phyloP scores from a whole-genome alignment of 2,329 filamentous ascomycete species.

The Claviceps citrina region DNA sequence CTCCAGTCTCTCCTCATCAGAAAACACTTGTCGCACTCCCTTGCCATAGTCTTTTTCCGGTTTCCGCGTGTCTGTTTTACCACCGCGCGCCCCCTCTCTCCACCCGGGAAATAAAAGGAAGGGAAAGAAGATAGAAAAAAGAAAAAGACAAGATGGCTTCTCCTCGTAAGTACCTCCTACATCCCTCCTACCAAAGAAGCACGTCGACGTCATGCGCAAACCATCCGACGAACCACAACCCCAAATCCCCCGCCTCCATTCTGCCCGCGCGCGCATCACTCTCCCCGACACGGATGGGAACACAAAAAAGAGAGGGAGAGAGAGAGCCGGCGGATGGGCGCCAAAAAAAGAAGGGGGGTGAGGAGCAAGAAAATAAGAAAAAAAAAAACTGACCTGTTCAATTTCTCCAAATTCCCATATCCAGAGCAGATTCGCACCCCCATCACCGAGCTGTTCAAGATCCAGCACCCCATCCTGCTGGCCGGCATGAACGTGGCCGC shows the following conservation, averaged over 20 bases:
- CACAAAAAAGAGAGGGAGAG: neutral
- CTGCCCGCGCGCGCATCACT: no score
- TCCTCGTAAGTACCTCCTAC: conserved; percentile 8
- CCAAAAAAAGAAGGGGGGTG: neutral
- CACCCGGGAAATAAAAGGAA: no score
- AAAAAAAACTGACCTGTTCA: neutral
- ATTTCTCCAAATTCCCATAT: neutral
- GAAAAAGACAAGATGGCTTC: conserved; percentile 8
- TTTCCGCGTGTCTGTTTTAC: no score
- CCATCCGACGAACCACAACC: neutral
- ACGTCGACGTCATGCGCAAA: neutral
- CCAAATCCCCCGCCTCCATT: no score
- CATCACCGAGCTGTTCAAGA: conserved; percentile 90
- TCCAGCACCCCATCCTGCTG: conserved; percentile 89
- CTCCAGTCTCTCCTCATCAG: no score
- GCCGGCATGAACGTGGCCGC: conserved; percentile 99
- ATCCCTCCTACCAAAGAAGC: neutral
- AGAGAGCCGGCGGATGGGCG: no score
- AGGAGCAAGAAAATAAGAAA: neutral
- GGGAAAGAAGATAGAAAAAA: no score
- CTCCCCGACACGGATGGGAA: neutral
- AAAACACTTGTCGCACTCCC: no score
- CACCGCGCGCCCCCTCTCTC: neutral
- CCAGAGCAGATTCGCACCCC: conserved; percentile 60
- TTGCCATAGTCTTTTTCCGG: no score